These are phyloP conservation scores for Colletotrichum spinosum DNA, from an alignment of 2,329 filamentous ascomycete genomes.

Conservation along the genomic window DNA sequence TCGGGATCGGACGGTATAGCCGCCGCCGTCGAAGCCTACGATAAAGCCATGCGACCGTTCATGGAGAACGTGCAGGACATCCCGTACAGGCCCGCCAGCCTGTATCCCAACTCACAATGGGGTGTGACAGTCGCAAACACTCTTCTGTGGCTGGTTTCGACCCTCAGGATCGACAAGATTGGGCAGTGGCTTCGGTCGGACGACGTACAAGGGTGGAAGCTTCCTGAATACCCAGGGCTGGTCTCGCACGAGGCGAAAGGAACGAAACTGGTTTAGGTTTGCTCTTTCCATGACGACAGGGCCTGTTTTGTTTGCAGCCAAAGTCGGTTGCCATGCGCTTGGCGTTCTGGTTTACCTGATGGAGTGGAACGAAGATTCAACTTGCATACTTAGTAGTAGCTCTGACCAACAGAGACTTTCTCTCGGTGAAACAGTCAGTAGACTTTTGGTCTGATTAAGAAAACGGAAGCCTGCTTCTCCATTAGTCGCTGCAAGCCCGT, in stretches of 20 bases:
- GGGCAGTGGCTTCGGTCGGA: slow-evolving; percentile 28
- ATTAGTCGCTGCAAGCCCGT: no score
- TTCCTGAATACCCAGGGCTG: slow-evolving; percentile 23
- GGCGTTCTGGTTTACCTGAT: no score
- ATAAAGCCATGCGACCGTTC: slow-evolving; percentile 57
- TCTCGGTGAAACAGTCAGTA: no score
- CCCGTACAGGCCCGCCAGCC: slow-evolving; percentile 2
- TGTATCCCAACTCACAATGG: slow-evolving; percentile 29
- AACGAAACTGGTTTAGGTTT: neutral
- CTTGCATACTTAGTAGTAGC: no score
- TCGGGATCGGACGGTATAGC: slow-evolving; percentile 36
- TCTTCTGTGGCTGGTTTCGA: slow-evolving; percentile 20
- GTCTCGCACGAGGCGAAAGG: neutral
- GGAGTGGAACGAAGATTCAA: no score
- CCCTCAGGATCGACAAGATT: slow-evolving; percentile 26
- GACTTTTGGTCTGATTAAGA: no score
- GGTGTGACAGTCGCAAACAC: slow-evolving; percentile 22
- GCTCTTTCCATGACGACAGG: no score
- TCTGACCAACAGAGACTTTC: no score
- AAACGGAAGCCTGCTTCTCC: no score
- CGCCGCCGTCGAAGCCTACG: slow-evolving; percentile 55
- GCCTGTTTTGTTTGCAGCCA: no score
- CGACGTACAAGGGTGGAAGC: slow-evolving; percentile 22
- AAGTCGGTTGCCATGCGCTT: no score
- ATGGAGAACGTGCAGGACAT: slow-evolving; percentile 54